Conservation (phyloP, 75 land plant species). For the Chamaecyparis obtusa region DNA sequence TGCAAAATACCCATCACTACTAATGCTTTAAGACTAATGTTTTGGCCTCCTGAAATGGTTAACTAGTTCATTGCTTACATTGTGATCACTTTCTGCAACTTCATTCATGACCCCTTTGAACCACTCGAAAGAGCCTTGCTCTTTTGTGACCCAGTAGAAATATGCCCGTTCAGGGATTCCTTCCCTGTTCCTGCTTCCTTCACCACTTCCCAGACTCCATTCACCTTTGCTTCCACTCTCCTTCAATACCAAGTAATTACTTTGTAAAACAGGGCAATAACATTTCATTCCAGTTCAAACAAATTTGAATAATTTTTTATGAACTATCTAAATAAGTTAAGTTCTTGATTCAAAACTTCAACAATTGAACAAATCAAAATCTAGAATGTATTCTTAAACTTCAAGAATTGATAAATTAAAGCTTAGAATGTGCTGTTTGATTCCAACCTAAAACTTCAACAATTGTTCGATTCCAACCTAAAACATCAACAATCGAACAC, state of each 20-base stretch:
- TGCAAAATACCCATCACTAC: too few relatives aligned
- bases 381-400: too few relatives aligned
- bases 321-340: too few relatives aligned
- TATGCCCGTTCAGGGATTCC: conserved; percentile 66
- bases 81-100: conserved; percentile 56
- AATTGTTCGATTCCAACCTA: neutral
- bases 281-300: too few relatives aligned
- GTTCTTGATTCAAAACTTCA: too few relatives aligned
- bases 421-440: too few relatives aligned
- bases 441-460: too few relatives aligned
- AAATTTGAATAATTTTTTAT: too few relatives aligned
- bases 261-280: too few relatives aligned
- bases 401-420: too few relatives aligned
- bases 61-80: conserved; percentile 27
- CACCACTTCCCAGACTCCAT: neutral
- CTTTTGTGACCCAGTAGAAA: conserved; percentile 90
- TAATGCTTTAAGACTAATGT: too few relatives aligned
- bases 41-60: neutral
- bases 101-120: conserved; percentile 94
- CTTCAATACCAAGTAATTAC: neutral
- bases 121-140: conserved; percentile 93
- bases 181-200: neutral
- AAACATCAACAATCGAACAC: neutral
- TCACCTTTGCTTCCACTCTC: neutral
- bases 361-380: too few relatives aligned